phyloP scores from a whole-genome alignment of 305 asterid species.

The Fraxinus xanthoxyloides region DNA sequence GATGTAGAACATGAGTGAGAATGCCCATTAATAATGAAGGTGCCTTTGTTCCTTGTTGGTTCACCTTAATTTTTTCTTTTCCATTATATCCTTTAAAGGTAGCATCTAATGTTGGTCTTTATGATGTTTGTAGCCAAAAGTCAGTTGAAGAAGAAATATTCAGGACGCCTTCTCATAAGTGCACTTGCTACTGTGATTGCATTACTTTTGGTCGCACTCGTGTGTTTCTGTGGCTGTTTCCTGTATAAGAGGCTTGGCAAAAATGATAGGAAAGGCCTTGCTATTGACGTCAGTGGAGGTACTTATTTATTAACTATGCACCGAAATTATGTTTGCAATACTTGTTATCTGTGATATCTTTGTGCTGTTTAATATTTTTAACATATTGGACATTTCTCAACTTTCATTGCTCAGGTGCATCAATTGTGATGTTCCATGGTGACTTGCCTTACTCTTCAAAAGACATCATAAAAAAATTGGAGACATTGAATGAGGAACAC shows the following conservation, averaged over 20 bases:
- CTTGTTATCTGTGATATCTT: conserved; percentile 6
- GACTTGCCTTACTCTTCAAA: conserved; percentile 96
- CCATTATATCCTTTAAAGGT: not conserved
- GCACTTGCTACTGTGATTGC: conserved; percentile 96
- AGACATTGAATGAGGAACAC: conserved; percentile 80
- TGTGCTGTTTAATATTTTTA: conserved; percentile 5
- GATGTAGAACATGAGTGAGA: not conserved
- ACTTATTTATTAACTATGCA: conserved; percentile 32
- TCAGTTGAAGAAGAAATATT: conserved; percentile 67
- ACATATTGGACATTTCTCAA: conserved; percentile 1
- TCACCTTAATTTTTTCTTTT: not conserved
- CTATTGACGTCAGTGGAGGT: conserved; percentile 91
- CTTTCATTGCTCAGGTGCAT: conserved; percentile 68
- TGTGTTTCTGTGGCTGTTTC: conserved; percentile 99
- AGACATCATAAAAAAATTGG: conserved; percentile 83
- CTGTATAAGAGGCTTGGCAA: conserved; percentile 91
- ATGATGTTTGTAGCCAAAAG: conserved; percentile 42
- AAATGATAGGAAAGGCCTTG: conserved; percentile 77
- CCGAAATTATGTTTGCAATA: conserved; percentile 14
- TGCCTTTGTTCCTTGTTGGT: conserved; percentile 5
- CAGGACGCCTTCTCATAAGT: conserved; percentile 77
- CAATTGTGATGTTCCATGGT: conserved; percentile 93
- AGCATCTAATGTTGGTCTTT: conserved; percentile 18
- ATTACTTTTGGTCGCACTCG: conserved; percentile 89
- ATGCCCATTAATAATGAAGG: not conserved